Evolutionary conservation across 257 asterid species (phyloP).

Genomic region (Agastache rugosa): DNA sequence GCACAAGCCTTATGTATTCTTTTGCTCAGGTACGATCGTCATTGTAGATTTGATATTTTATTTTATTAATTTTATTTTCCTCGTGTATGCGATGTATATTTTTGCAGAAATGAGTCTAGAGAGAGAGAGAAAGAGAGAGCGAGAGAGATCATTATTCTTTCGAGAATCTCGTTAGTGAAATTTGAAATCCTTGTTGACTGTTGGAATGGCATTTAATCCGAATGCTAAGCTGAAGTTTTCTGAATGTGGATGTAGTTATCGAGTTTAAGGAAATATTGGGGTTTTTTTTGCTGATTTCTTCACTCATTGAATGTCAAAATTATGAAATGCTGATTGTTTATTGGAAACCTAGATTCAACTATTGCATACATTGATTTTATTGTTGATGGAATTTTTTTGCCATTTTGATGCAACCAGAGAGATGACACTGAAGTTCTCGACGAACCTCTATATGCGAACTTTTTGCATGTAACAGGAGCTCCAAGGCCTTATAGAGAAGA

Average conservation of each 20-base stretch:
- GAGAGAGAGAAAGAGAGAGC: too few species aligned
- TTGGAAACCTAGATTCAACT: neutral
- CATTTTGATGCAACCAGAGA: constrained; percentile 54
- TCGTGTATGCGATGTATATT: neutral
- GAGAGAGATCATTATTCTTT: neutral
- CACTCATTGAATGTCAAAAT: neutral
- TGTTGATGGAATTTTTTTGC: constrained; percentile 1
- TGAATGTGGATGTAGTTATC: neutral
- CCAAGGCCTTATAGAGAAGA: constrained; percentile 74
- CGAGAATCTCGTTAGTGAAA: neutral
- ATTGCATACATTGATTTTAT: constrained; percentile 1
- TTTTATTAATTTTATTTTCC: neutral
- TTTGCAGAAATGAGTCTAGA: neutral
- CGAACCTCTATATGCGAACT: constrained; percentile 80
- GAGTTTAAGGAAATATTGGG: neutral
- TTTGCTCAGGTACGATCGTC: constrained; percentile 48
- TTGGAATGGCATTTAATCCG: neutral
- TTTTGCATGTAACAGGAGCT: constrained; percentile 57
- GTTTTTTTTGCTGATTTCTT: neutral
- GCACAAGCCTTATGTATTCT: constrained; percentile 59
- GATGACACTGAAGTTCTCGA: constrained; percentile 84
- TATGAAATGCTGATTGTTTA: constrained; percentile 24
- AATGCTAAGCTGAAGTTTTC: neutral
- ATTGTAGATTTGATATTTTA: neutral
- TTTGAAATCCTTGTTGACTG: neutral